Evolutionary conservation across 805 yeast genomes (phyloP), one percentile per base, ranked within the genome.

Genomic region (Blastobotrys parvus): DNA sequence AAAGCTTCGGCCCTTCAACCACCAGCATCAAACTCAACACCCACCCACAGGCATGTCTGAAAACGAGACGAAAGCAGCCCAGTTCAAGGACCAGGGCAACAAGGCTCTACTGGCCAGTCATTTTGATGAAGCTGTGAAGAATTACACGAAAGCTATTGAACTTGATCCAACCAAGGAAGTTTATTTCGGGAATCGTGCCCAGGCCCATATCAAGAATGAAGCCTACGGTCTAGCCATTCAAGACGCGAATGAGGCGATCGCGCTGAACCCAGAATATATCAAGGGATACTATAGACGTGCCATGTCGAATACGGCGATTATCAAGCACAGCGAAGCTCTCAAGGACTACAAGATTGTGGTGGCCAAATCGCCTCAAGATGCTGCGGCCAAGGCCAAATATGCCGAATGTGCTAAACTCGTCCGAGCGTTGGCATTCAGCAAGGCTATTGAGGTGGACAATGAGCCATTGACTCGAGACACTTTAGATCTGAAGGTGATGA

Each of bases 221-320:
- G 81, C 80, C 54, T 89, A 82, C 60, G 97, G 96, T 3, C 69
- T 77, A 42, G 94, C 96, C 0, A 73, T 89, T 2, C 67, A 62
- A n/a, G 96, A 89, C 60, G 80, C 94, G 53, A 74, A 79, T 27
- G 64, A 66, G 35, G 85, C 97, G 1, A 70, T 92, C 35, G 73
- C 70, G 38, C 55, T 80, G 7, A 87, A 90, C 57, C 72, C 79
- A 1, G 58, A 65, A 16, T 82, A 85, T 56, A 64, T 79, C 29
- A 90, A 90, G 62, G 88, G 87, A 0, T 83, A 85, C 59, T 92
- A 86, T 59, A 74, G 98, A 51, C 74, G 94, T 51, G 97, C 96
- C 0, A 75, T 83, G 10, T 82, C 97, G 0, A 62, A 78, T 48
- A 74, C 79, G 60, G 94, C 94, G 7, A 71, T 87, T 38, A 62